Conservation (phyloP, 192 early-diverging fungal genomes). For the Diversispora eburnea region DNA sequence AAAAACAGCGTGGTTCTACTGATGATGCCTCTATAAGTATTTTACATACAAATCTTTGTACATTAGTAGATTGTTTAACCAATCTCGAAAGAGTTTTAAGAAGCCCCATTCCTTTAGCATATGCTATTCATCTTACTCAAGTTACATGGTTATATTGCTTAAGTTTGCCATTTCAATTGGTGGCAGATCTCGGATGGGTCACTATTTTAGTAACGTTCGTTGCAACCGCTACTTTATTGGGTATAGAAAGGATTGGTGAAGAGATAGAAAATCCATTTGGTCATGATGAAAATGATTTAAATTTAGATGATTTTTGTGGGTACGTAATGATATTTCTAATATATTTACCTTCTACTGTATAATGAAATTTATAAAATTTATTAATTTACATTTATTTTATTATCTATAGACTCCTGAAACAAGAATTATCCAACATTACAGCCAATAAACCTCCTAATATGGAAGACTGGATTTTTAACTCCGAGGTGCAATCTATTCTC, state of each 20-base stretch:
- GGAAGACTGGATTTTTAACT: neutral
- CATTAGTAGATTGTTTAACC: conserved; percentile 55
- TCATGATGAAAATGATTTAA: conserved; percentile 71
- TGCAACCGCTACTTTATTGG: conserved; percentile 71
- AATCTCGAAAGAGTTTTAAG: conserved; percentile 78
- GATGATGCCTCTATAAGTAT: conserved; percentile 46
- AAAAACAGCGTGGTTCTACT: conserved; percentile 37
- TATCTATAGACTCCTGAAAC: neutral
- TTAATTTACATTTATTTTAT: too few relatives aligned
- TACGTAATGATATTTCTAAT: too few relatives aligned
- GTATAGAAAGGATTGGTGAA: conserved; percentile 78
- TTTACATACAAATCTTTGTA: conserved; percentile 49
- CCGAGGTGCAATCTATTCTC: neutral
- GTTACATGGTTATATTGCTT: conserved; percentile 70
- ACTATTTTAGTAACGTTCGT: conserved; percentile 69
- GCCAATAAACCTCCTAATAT: neutral
- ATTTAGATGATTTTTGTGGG: conserved; percentile 56
- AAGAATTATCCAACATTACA: neutral
- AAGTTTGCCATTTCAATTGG: conserved; percentile 79
- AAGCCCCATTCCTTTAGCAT: conserved; percentile 86
- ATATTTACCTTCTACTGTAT: too few relatives aligned
- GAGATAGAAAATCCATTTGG: conserved; percentile 96
- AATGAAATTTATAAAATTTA: too few relatives aligned
- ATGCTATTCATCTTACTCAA: conserved; percentile 84
- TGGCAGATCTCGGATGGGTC: conserved; percentile 45